Base-by-base conservation (phyloP, 1,139 yeast genomes). In the Kluyveromyces marxianus region DNA sequence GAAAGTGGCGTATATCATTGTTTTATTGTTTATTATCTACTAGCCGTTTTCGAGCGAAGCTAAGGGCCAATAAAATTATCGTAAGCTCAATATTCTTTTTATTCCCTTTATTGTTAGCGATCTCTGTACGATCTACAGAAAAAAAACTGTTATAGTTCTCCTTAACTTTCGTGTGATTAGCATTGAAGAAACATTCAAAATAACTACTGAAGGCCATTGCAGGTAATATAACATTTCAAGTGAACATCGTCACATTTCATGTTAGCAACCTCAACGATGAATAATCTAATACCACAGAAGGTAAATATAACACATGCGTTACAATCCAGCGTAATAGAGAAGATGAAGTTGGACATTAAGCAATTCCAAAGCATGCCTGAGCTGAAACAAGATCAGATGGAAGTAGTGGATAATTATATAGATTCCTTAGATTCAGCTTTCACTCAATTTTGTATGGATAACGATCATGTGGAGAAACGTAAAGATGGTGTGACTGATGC, bases 271-370 rank as follows among this genome's bases (percentile, higher is more conserved):
- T 7, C 25, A 32, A 35, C 10, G 24, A 40, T 40, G 43, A 40
- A 31, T 28, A 33, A 27, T 4, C 34, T 40, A 14, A 54, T 58
- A 34, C 66, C 65, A 26, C 63, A 60, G 50, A 45, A 54, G 44
- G 61, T 62, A 34, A 57, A 62, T 47, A 59, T 62, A 25, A 49
- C 60, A 35, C 62, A 62, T 48, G 62, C 65, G 7, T 50, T 61
- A 45, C 60, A 57, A 36, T 57, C 65, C 10, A 44, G 54, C 8
- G 50, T 55, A 7, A 54, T 62, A 14, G 58, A 60, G 39, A 53
- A 57, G 47, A 59, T 62, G 35, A 54, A 60, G 10, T 39, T 50
- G 24, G 62, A 58, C 42, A 52, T 59, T n/a, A 53, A 48, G 40
- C 49, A 46, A 30, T 54, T 52, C 35, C 47, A 44, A 28, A 46